Base-by-base conservation (phyloP, 192 early-diverging fungal genomes). In the Spizellomyces punctatus region DNA sequence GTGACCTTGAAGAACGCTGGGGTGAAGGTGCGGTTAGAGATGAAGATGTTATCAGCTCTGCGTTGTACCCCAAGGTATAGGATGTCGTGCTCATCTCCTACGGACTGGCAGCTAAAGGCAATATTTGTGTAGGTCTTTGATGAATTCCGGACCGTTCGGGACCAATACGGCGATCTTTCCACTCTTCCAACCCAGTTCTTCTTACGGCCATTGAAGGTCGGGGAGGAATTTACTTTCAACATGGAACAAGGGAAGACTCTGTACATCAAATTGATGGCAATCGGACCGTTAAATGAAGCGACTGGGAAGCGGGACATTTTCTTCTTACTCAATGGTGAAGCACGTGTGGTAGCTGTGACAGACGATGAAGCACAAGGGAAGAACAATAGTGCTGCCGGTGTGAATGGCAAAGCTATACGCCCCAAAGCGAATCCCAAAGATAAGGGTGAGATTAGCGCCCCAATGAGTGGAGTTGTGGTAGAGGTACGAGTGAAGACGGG, bases 241-340 rank as follows among this genome's bases (percentile, higher is more conserved):
- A 81, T 95, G 48, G 92, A 94, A 70, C 87, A 89, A 69, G 96
- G 95, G 67, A 92, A 94, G 85, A 93, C 87, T 12, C 73, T 97
- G 55, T 95, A 96, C 71, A 88, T 98, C 77, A 91, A 93, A 86
- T 85, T 92, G 58, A 80, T 96, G 57, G 96, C 96, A 36, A 88
- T 93, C 41, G 96, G 96, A 45, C 90, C 91, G 46, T 82, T 94
- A 69, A 90, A 95, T 64, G 85, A 89, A 14, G 69, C 83, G 58
- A 92, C 81, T 50, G 87, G 89, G 36, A 86, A 82, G 66, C 86
- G 94, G 58, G 96, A 98, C 73, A 94, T 98, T 22, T 98, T 92
- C 89, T 98, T 98, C 84, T 91, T 91, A 72, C 75, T 98, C 69
- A 96, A 98, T 77, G 95, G 96, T 69, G 96, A 98, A 79, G 91